phyloP scores from a whole-genome alignment of 208 protist species.

The Acanthamoeba castellanii region DNA sequence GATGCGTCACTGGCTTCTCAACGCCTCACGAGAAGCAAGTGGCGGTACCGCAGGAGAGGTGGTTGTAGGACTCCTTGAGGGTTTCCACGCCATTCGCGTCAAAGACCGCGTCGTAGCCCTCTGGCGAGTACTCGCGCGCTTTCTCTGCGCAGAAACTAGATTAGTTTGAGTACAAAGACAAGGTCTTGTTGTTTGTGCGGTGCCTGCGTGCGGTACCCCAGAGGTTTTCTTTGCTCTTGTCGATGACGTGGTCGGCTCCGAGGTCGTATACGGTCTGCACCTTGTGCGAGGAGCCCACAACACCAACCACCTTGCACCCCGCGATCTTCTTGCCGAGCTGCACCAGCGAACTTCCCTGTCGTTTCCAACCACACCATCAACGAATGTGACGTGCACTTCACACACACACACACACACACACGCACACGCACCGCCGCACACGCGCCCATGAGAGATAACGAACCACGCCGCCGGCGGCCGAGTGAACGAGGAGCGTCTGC shows the following conservation, averaged over 20 bases:
- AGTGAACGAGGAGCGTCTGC: slow-evolving; percentile 51
- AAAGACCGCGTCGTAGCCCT: slow-evolving; percentile 39
- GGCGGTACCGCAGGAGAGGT: slow-evolving; percentile 2
- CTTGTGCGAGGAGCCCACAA: slow-evolving; percentile 45
- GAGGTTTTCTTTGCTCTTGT: slow-evolving; percentile 46
- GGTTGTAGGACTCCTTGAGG: slow-evolving; percentile 47
- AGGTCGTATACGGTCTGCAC: neutral
- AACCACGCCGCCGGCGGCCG: slow-evolving; percentile 35
- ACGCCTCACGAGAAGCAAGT: neutral
- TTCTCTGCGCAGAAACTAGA: neutral
- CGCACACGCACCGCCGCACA: neutral
- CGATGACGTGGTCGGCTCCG: slow-evolving; percentile 37
- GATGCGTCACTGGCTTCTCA: neutral
- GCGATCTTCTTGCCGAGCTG: slow-evolving; percentile 60
- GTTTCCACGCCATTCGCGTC: slow-evolving; percentile 43
- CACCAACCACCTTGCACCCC: slow-evolving; percentile 14
- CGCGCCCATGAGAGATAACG: neutral
- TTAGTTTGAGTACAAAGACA: neutral
- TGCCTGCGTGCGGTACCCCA: neutral
- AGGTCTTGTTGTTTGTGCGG: neutral
- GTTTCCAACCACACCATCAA: neutral
- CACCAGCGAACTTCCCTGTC: slow-evolving; percentile 42
- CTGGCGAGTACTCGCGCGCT: slow-evolving; percentile 26
- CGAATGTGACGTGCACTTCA: neutral
- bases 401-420: too few species aligned